A percentile compares a stretch with the other conserved stretches of the same genome.
phyloP scores from a whole-genome alignment of 306 rosid genomes.

The Pterocarpus macrocarpus region DNA sequence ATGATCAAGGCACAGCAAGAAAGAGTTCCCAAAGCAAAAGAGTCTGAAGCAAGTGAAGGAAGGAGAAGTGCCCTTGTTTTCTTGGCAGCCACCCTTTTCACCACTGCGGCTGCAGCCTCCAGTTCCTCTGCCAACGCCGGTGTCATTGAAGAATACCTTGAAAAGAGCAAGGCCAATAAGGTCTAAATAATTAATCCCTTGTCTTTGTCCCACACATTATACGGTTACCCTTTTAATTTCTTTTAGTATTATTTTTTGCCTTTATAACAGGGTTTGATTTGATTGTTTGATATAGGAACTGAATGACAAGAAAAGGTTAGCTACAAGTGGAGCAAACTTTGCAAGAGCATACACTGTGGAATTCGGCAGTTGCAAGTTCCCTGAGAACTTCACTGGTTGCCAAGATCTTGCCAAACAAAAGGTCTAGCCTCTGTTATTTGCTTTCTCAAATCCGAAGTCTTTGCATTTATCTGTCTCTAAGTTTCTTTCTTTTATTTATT shows the following conservation, averaged over 20 bases:
- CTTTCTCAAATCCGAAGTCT: background rate
- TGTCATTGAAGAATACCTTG: slow-evolving; percentile 85
- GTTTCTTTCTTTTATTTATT: too few species aligned
- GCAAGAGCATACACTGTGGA: slow-evolving; percentile 97
- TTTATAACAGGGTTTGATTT: background rate
- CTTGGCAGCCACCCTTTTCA: slow-evolving; percentile 73
- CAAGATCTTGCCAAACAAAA: slow-evolving; percentile 99
- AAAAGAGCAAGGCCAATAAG: slow-evolving; percentile 93
- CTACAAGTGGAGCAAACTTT: slow-evolving; percentile 94
- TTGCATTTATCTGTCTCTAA: background rate
- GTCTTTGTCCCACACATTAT: background rate
- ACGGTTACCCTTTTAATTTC: background rate
- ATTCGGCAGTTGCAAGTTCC: slow-evolving; percentile 98
- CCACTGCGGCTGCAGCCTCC: slow-evolving; percentile 58
- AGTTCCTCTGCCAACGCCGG: slow-evolving; percentile 72
- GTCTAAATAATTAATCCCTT: slow-evolving; percentile 41
- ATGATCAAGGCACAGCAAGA: slow-evolving; percentile 71
- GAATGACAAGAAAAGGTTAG: slow-evolving; percentile 96
- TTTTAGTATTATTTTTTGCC: background rate
- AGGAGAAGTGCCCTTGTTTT: slow-evolving; percentile 74
- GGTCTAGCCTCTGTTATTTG: slow-evolving; percentile 49
- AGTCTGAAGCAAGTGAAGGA: slow-evolving; percentile 59
- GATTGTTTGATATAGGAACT: slow-evolving; percentile 61
- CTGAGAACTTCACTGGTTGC: slow-evolving; percentile 99
- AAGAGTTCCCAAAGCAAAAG: slow-evolving; percentile 41